Base-by-base conservation (phyloP, 805 yeast genomes). In the Starmerella sirachaensis region DNA sequence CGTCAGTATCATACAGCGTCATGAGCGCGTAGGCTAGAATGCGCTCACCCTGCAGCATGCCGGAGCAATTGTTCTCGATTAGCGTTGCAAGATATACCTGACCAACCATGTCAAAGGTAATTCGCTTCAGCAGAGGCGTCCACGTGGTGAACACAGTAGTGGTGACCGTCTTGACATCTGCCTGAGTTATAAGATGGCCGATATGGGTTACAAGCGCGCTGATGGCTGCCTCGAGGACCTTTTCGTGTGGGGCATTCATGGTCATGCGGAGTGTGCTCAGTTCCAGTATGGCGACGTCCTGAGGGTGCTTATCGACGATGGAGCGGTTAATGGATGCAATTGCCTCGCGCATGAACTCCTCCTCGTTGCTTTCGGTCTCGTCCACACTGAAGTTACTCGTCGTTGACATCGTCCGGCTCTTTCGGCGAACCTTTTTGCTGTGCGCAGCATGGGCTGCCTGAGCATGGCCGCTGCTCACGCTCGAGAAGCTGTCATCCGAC, bases 191-290 rank as follows among this genome's bases (percentile, higher is more conserved):
- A 51, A 80, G 78, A 48, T 83, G 83, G 35, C 73, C 66, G 10
- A 82, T 72, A 52, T 91, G 70, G 29, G 65, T 64, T 30, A 84
- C 51, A 52, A 91, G 64, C 0, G 96, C 91, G 26, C 67, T 66
- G 24, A 75, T 64, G 0, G 94, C 83, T 5, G 94, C 93, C 21
- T 64, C 60, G 55, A 96, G 72, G 11, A 91, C 96, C 54, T 86
- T 94, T 52, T 83, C 93, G 59, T 91, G 88, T 0, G 91, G 72
- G 13, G 85, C 98, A 57, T 91, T 84, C 91, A 86, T 80, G 52
- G 95, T 83, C 98, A 91, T 88, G 62, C 97, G 72, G 54, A 91
- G 68, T 0, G 98, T 91, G 57, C 88, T 88, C 52, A 91, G 70
- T 62, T 91, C 98, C 42, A 91, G 64, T 46, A 84, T 62, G 0